Evolutionary conservation across 2,329 filamentous ascomycete genomes (phyloP).

Genomic region (Metarhizium guizhouense): DNA sequence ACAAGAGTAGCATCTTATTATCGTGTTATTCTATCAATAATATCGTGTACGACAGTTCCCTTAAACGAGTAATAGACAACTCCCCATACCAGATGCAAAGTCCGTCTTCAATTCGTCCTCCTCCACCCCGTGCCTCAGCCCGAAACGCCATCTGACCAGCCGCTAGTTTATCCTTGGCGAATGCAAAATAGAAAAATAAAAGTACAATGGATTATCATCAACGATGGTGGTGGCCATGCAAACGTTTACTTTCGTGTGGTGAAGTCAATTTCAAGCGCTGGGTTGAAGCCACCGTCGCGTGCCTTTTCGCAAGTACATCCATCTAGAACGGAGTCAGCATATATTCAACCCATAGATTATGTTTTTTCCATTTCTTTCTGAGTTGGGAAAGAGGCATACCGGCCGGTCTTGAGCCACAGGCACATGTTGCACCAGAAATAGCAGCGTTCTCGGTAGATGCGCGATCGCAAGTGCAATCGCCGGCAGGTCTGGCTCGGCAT

Average conservation of each 20-base stretch:
- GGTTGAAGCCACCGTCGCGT: conserved; percentile 50
- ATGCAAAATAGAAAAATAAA: not conserved
- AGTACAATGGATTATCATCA: not conserved
- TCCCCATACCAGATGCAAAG: too few species aligned
- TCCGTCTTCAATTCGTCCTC: too few species aligned
- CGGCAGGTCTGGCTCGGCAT: conserved; percentile 71
- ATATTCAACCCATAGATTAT: not conserved
- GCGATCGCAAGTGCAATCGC: conserved; percentile 74
- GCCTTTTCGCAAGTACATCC: conserved; percentile 80
- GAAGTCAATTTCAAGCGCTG: conserved; percentile 73
- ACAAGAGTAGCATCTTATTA: not conserved
- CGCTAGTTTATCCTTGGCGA: not conserved
- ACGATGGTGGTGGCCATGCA: not conserved
- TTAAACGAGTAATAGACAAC: too few species aligned
- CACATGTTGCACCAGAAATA: conserved; percentile 53
- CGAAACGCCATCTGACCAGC: not conserved
- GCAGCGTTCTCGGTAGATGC: conserved; percentile 60
- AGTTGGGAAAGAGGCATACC: conserved; percentile 31
- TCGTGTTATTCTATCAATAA: too few species aligned
- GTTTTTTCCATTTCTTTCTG: too few species aligned
- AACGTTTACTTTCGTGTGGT: conserved; percentile 52
- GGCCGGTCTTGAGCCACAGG: conserved; percentile 66
- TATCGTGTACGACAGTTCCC: too few species aligned
- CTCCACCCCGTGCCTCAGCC: not conserved
- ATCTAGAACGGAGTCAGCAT: conserved; percentile 28